phyloP scores from a whole-genome alignment of 345 rosid genomes.

The rapeseed (Brassica napus) region Da-Ae NC_063451.1:21155001-21155500 shows the following conservation, averaged over 20 bases:
- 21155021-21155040: slow-evolving; percentile 88
- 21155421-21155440: slow-evolving; percentile 2
- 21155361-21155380: slow-evolving; percentile 78
- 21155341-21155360: slow-evolving; percentile 90
- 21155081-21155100: background rate
- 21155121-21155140: slow-evolving; percentile 79
- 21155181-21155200: slow-evolving; percentile 86
- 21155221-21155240: slow-evolving; percentile 87
- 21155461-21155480: background rate
- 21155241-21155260: slow-evolving; percentile 73
- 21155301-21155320: slow-evolving; percentile 75
- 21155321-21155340: slow-evolving; percentile 91
- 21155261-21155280: slow-evolving; percentile 75
- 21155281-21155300: slow-evolving; percentile 63
- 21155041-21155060: slow-evolving; percentile 59
- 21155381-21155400: slow-evolving; percentile 97
- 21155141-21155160: slow-evolving; percentile 95
- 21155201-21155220: slow-evolving; percentile 98
- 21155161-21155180: slow-evolving; percentile 71
- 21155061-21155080: background rate
- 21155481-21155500: background rate
- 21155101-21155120: background rate
- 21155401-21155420: slow-evolving; percentile 65
- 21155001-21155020: slow-evolving; percentile 84
- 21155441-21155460: background rate